phyloP scores from a whole-genome alignment of 1,139 yeast genomes.

The Debaryomycetaceae sp. region DNA sequence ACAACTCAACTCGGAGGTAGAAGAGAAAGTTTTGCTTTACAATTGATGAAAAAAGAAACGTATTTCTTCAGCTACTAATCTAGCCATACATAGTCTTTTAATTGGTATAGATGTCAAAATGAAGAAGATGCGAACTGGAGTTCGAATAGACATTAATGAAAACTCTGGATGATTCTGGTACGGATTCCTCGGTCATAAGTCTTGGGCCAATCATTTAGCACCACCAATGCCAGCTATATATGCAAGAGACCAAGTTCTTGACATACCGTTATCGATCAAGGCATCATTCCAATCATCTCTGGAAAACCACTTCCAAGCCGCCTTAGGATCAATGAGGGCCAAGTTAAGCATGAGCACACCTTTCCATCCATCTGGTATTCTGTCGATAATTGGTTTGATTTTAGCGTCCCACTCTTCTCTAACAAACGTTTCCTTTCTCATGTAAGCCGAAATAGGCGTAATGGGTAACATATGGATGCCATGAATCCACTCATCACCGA shows the following conservation, averaged over 20 bases:
- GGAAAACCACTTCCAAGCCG: slow-evolving; percentile 39
- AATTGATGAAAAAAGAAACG: no score
- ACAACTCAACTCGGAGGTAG: no score
- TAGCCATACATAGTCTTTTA: no score
- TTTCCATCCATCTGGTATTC: slow-evolving; percentile 45
- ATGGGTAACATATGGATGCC: slow-evolving; percentile 49
- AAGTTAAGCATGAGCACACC: slow-evolving; percentile 40
- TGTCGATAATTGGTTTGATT: slow-evolving; percentile 27
- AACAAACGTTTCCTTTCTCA: slow-evolving; percentile 33
- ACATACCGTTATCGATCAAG: slow-evolving; percentile 43
- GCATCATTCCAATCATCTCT: slow-evolving; percentile 36
- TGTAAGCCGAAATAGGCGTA: slow-evolving; percentile 41
- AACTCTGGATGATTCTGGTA: no score
- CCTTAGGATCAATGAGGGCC: slow-evolving; percentile 35
- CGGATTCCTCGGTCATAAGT: no score
- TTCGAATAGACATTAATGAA: no score
- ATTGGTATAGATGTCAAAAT: no score
- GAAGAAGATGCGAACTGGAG: no score
- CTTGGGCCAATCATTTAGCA: slow-evolving; percentile 1
- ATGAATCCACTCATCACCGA: slow-evolving; percentile 45
- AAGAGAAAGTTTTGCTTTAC: no score
- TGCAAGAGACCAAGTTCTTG: slow-evolving; percentile 44
- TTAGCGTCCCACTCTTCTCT: slow-evolving; percentile 44
- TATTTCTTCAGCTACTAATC: no score
- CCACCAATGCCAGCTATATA: slow-evolving; percentile 40